Conservation (phyloP, 2,329 filamentous ascomycete genomes). For the Bisporella sp. region DNA sequence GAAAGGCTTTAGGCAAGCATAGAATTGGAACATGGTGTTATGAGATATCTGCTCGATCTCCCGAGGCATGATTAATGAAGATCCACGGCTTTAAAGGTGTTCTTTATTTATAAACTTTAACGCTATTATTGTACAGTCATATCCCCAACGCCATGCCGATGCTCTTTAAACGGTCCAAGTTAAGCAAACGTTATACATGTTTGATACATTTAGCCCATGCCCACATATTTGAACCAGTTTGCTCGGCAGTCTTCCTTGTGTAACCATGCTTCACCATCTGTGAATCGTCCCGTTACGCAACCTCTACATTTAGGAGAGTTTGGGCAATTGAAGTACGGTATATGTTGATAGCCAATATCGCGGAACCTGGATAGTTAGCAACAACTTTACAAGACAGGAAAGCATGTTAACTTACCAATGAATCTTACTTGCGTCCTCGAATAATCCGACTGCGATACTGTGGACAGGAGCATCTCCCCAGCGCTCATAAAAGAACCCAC, state of each 20-base stretch:
- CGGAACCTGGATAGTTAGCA: constrained; percentile 66
- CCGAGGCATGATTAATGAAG: no score
- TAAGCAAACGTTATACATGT: no score
- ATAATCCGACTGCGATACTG: constrained; percentile 84
- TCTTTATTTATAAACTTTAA: no score
- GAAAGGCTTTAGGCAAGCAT: no score
- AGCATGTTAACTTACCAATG: constrained; percentile 63
- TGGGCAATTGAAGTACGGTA: constrained; percentile 98
- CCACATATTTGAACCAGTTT: constrained; percentile 94
- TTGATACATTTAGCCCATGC: constrained; percentile 52
- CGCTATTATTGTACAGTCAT: no score
- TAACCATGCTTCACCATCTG: constrained; percentile 79
- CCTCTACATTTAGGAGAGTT: constrained; percentile 91
- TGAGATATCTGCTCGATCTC: no score
- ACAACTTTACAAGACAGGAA: not conserved
- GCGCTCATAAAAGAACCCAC: constrained; percentile 97
- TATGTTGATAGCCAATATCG: constrained; percentile 97
- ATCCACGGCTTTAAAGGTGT: no score
- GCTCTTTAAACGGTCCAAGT: no score
- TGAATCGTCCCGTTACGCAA: constrained; percentile 81
- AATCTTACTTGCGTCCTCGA: constrained; percentile 84
- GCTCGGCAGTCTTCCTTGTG: constrained; percentile 89
- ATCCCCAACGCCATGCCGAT: not conserved
- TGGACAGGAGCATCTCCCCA: constrained; percentile 98
- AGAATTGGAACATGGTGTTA: no score